Evolutionary conservation across 2,329 filamentous ascomycete genomes (phyloP).

Genomic region (Xylariaceae sp.): DNA sequence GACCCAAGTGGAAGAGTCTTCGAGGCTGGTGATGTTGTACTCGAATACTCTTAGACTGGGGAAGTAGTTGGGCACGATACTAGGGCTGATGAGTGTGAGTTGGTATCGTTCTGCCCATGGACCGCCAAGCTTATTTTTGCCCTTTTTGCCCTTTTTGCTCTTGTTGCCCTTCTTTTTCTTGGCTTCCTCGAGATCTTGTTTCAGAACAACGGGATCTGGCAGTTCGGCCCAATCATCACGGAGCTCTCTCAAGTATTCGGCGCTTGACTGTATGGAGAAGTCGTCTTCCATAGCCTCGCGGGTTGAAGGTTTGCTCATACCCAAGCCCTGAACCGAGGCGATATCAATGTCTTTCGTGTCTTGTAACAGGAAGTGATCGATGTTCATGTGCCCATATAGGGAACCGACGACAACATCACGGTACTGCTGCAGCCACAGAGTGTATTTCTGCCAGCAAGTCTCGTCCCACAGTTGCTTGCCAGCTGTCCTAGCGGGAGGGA

Average conservation of each 20-base stretch:
- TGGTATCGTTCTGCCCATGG: conserved; percentile 86
- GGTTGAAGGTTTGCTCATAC: conserved; percentile 32
- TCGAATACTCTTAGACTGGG: conserved; percentile 89
- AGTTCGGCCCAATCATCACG: conserved; percentile 79
- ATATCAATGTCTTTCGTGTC: conserved; percentile 80
- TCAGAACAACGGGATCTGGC: conserved; percentile 56
- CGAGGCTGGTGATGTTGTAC: conserved; percentile 87
- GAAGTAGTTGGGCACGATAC: conserved; percentile 91
- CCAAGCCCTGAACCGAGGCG: conserved; percentile 47
- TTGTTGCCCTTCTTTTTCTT: conserved; percentile 56
- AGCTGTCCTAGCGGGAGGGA: conserved; percentile 85
- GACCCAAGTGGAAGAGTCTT: conserved; percentile 58
- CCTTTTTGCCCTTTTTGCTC: conserved; percentile 58
- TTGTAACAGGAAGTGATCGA: conserved; percentile 94
- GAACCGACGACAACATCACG: conserved; percentile 84
- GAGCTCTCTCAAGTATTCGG: conserved; percentile 80
- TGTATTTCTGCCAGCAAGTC: conserved; percentile 98
- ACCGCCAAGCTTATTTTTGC: conserved; percentile 74
- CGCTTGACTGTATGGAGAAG: conserved; percentile 70
- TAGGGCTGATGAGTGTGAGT: conserved; percentile 80
- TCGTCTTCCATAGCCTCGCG: conserved; percentile 55
- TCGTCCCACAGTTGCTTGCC: conserved; percentile 94
- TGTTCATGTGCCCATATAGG: conserved; percentile 96
- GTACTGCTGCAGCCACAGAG: conserved; percentile 87
- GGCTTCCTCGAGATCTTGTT: conserved; percentile 40